phyloP scores from a whole-genome alignment of 352 stramenopile species.

The Phytopythium litorale region DNA sequence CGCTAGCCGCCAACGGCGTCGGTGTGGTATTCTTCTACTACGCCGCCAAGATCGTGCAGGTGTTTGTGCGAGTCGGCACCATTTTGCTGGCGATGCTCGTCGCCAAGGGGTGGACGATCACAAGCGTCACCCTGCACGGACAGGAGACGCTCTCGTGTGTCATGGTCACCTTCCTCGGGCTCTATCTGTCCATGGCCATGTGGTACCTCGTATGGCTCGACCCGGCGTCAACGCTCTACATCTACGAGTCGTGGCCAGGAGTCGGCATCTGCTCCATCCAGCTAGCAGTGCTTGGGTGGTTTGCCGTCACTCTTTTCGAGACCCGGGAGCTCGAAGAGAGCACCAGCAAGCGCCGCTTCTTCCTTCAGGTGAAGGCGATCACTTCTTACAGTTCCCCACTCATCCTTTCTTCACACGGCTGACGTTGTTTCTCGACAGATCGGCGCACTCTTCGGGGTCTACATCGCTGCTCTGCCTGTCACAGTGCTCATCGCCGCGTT shows the following conservation, averaged over 20 bases:
- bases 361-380: conserved; percentile 31
- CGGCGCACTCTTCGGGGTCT: conserved; percentile 57
- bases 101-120: conserved; percentile 82
- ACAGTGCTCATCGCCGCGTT: conserved; percentile 70
- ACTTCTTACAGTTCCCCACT: no score
- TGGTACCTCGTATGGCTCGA: conserved; percentile 81
- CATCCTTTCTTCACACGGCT: background rate
- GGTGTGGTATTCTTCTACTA: conserved; percentile 70
- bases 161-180: conserved; percentile 50
- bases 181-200: conserved; percentile 78
- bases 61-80: conserved; percentile 68
- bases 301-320: conserved; percentile 58
- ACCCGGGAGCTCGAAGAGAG: conserved; percentile 61
- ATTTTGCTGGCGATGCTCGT: conserved; percentile 72
- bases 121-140: conserved; percentile 48
- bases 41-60: conserved; percentile 59
- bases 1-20: conserved; percentile 58
- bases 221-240: conserved; percentile 73
- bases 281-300: conserved; percentile 57
- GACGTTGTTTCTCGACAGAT: conserved; percentile 29
- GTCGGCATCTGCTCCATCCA: conserved; percentile 64
- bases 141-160: conserved; percentile 68
- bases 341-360: conserved; percentile 55
- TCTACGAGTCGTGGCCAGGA: conserved; percentile 76
- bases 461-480: conserved; percentile 65